Evolutionary conservation across 2,329 filamentous ascomycete genomes (phyloP), one percentile per base, ranked within the genome.

Genomic region (Venturia carpophila): DNA sequence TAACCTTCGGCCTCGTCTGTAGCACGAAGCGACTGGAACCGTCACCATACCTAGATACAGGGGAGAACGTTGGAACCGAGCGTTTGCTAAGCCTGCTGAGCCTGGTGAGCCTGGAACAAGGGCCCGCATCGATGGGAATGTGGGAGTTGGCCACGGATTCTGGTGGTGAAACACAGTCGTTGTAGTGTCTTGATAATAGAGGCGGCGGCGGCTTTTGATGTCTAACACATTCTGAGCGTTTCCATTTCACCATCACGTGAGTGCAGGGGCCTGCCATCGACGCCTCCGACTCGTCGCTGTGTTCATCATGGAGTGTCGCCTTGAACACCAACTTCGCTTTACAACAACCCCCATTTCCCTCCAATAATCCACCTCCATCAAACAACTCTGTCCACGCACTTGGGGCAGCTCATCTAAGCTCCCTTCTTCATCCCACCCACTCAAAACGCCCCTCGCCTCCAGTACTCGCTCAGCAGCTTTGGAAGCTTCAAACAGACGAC

Each of bases 401-500:
- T 17, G 19, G 52, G 52, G 52, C 15, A 37, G 27, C 30, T 58
- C 52, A 37, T 37, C 3, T 15, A 34, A 58, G 52, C 52, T 37
- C 52, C 52, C 52, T 37, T 11, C 27, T 24, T 58, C 17, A 19
- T 34, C 27, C 4, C 3, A 19, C 5, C 30, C 30, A 58, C 52
- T 3, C 52, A n/a, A 9, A 58, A 11, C 30, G 27, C 52, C 37
- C 37, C 30, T 5, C 52, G 21, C 9, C 27, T 27, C 19, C 17
- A 37, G 30, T n/a, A 58, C 30, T 34, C 30, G 30, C 6, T 6
- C 52, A 37, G 30, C 27, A 39, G 52, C 52, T 58, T 27, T 27
- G 52, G 52, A 58, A 58, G 52, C 52, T 58, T 37, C 24, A 58
- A 58, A 58, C 30, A 19, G 52, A 34, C 6, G 15, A 58, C 17